Base-by-base conservation (phyloP, 441 rosid genomes). In the Gossypium schwendimanii region DNA sequence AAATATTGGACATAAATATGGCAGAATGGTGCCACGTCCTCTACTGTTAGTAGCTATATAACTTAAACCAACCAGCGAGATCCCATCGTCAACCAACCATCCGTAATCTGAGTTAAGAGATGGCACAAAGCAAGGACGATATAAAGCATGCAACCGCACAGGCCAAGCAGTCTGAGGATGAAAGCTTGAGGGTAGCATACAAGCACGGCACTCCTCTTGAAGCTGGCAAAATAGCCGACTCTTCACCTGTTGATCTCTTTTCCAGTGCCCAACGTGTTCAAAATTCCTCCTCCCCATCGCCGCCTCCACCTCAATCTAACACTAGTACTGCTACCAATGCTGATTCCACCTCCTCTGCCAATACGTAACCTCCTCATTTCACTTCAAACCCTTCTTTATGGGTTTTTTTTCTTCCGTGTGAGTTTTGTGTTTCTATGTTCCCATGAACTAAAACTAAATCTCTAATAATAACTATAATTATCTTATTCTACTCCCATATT, bases 121-220 rank as follows among this genome's bases (percentile, higher is more conserved):
- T 63, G 67, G 67, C 67, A 36, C 20, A 36, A 21, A 63, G 67
- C 49, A 36, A 36, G 67, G 67, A 62, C 0, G 49, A 63, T 11
- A 63, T 63, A 18, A 63, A 63, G 50, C 15, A 1, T 9, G 67
- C 67, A 63, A 63, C 67, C 6, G 50, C 67, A 18, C 67, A 63
- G 67, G 67, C 67, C 12, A 63, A 36, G 49, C 50, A 3, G 41
- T 62, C 67, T 4, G 67, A 63, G 50, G 50, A 63, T 63, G 67
- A 63, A 9, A 63, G 67, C 36, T 36, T 63, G 45, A 63, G 67
- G 50, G 67, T 63, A 3, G n/a, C 26, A 18, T 63, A 63, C 23
- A 63, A 39, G 49, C 68, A 63, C 20, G 68, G 28, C 9, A 63
- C 68, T 63, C 50, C 68, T 2, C 68, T 63, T 39, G 68, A 39